Evolutionary conservation across 306 rosid species (phyloP), one percentile per base, ranked within the genome.

Genomic region (Crotalaria pallida): DNA sequence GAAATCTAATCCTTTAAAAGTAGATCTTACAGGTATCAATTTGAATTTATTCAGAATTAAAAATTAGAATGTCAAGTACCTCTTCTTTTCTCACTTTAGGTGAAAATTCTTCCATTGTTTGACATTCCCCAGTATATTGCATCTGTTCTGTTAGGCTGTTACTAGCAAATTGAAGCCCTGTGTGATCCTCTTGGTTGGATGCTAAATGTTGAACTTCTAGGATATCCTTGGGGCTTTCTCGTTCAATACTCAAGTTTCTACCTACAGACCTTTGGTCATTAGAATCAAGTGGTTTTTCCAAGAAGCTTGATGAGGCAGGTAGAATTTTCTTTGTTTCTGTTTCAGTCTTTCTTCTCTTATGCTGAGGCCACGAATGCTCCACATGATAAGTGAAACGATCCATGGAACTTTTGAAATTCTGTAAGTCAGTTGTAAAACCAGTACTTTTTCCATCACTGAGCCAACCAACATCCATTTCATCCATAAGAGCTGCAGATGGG

Each of bases 331-430:
- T 52, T 27, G 41, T 36, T 59, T 71, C 73, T 24, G 31, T 53
- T 47, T 76, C 89, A 66, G 57, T 73, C 82, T 82, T 86, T 74
- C 84, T 85, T 77, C 83, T 84, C 65, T 90, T 87, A 22, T 68
- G 79, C 68, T 68, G 84, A 80, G 83, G 66, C 53, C 58, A 57
- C 11, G 82, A 82, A 72, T 64, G 80, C 68, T 80, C 83, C 77
- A 71, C 24, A 77, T 72, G 80, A 65, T 75, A 64, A 59, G 69
- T 43, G 61, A 59, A 65, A 74, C 51, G 52, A 19, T 63, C 56
- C 1, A 18, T 44, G 50, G 78, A 74, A 48, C 64, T 77, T 38
- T 52, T 74, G 43, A 75, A 63, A 66, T 49, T 44, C 74, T 69
- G 79, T 33, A 61, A 17, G 44, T 74, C 82, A 36, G 73, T 49